Evolutionary conservation across 2,329 filamentous ascomycete genomes (phyloP), one percentile per base, ranked within the genome.

Genomic region (Aplosporella prunicola): DNA sequence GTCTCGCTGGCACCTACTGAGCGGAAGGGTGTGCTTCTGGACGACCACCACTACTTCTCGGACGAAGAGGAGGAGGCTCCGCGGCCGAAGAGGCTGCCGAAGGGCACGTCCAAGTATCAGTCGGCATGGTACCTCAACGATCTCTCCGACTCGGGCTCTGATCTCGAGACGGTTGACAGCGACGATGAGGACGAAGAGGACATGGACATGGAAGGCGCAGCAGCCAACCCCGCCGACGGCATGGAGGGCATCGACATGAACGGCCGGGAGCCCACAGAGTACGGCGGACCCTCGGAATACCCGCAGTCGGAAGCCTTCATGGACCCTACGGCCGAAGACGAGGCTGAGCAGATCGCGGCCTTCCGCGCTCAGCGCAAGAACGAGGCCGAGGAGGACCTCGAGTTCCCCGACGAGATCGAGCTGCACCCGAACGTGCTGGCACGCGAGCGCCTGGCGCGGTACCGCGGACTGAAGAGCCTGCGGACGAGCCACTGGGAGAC

Each of bases 321-420:
- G 5, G 85, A 84, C 53, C 76, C 71, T 14, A 74, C 77, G 35
- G 84, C 82, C 1, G 80, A 94, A 50, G 87, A 95, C 45, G 87
- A 93, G 52, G 82, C 82, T 2, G 72, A 79, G 49, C 79, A 93
- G 54, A 71, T 98, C 26, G 83, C 78, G 39, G 81, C 81, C 29
- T 98, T 87, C 62, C 78, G 91, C 25, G 71, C 76, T 35, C 78
- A 78, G 45, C 85, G 87, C 52, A 77, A 78, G 35, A 78, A 78
- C 16, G 89, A 95, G 48, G 85, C 78, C 4, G 76, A 88, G 33
- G 88, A 96, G 10, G 91, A 98, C 58, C 75, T 83, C 38, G 89
- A 96, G 58, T 98, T 96, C 60, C 91, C 91, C 0, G 91, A 98
- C 47, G 91, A 98, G 60, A 91, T 98, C 41, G 93, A 98, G 60